phyloP scores from a whole-genome alignment of 306 rosid genomes.

The Ormosia emarginata region DNA sequence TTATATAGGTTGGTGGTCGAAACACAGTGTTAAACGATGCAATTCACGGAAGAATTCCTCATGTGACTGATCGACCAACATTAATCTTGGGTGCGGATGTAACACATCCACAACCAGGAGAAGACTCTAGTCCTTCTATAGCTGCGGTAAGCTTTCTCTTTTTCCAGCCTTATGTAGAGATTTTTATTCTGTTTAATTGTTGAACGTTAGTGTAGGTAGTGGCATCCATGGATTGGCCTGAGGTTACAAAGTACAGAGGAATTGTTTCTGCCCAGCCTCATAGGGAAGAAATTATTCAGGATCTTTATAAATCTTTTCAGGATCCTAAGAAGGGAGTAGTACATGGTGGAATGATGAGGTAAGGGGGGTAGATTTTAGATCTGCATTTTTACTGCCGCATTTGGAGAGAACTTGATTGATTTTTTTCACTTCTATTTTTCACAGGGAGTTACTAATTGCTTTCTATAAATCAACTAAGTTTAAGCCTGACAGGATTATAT shows the following conservation, averaged over 20 bases:
- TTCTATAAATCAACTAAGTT: constrained; percentile 24
- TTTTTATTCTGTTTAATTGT: not conserved
- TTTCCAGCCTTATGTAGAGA: not conserved
- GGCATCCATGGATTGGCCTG: constrained; percentile 95
- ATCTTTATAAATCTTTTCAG: constrained; percentile 30
- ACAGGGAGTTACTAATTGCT: constrained; percentile 59
- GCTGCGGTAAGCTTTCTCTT: constrained; percentile 61
- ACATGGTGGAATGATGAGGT: constrained; percentile 74
- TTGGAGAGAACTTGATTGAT: not conserved
- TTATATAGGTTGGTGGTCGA: constrained; percentile 65
- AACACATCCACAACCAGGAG: constrained; percentile 75
- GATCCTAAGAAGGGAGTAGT: constrained; percentile 41
- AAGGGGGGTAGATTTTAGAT: not conserved
- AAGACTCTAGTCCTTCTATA: constrained; percentile 68
- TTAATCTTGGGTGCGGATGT: constrained; percentile 85
- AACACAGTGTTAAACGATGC: constrained; percentile 69
- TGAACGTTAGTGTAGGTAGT: constrained; percentile 52
- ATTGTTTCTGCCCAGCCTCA: constrained; percentile 64
- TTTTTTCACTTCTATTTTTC: not conserved
- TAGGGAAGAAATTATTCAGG: constrained; percentile 67
- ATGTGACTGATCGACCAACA: constrained; percentile 56
- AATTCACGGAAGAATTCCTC: constrained; percentile 35
- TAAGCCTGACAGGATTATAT: constrained; percentile 63
- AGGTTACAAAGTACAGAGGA: constrained; percentile 57
- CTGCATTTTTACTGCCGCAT: not conserved